These are phyloP conservation scores for Saccharomycopsis sp. DNA, from an alignment of 805 yeast genomes.

Conservation along the genomic window DNA sequence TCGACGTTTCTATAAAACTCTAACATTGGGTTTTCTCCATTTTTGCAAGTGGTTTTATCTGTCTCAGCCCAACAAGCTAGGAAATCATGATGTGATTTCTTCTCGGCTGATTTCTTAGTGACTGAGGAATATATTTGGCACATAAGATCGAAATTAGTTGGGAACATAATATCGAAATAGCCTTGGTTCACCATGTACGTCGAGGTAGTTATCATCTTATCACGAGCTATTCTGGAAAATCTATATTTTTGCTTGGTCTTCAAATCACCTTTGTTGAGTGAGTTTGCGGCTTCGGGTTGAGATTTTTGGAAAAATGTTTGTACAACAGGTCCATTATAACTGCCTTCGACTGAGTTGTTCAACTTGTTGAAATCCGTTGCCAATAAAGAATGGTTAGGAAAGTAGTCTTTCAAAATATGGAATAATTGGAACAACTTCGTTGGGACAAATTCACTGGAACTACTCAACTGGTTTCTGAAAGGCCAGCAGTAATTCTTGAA, in stretches of 20 bases:
- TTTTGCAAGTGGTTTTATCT: conserved; percentile 58
- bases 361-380: conserved; percentile 60
- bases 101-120: conserved; percentile 51
- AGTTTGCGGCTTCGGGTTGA: conserved; percentile 1
- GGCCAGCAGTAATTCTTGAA: conserved; percentile 53
- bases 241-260: conserved; percentile 14
- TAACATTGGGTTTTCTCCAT: conserved; percentile 82
- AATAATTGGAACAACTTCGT: conserved; percentile 63
- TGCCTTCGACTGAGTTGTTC: conserved; percentile 28
- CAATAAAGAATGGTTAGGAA: conserved; percentile 72
- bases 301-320: conserved; percentile 17
- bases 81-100: conserved; percentile 57
- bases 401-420: conserved; percentile 51
- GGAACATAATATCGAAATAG: conserved; percentile 79
- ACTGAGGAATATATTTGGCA: conserved; percentile 57
- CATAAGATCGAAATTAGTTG: conserved; percentile 65
- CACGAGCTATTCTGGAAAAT: conserved; percentile 27
- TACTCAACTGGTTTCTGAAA: conserved; percentile 56
- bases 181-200: conserved; percentile 85
- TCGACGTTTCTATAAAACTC: conserved; percentile 71
- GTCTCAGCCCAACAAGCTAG: conserved; percentile 65
- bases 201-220: conserved; percentile 59
- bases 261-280: neutral
- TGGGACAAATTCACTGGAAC: conserved; percentile 71
- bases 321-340: conserved; percentile 22